These are phyloP conservation scores for Xylariaceae sp. DNA, from an alignment of 2,329 filamentous ascomycete genomes.

Conservation along the genomic window DNA sequence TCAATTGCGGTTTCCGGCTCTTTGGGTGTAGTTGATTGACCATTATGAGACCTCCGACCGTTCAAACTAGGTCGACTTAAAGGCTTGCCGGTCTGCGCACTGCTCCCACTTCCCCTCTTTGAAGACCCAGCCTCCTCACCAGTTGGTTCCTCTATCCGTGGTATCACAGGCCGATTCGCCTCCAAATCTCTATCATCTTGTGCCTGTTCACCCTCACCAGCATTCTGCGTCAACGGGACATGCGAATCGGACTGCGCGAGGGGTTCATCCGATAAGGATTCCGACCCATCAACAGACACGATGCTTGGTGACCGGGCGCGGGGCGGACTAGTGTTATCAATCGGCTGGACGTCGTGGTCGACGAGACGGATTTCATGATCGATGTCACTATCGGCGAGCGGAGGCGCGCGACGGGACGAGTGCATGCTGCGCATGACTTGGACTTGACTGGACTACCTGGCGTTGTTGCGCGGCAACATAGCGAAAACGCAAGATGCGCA, in stretches of 20 bases:
- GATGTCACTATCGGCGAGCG: constrained; percentile 56
- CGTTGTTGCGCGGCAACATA: constrained; percentile 23
- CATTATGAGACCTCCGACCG: background rate
- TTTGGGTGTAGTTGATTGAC: constrained; percentile 14
- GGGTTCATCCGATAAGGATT: constrained; percentile 20
- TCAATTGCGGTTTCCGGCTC: constrained; percentile 61
- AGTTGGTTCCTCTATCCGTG: constrained; percentile 11
- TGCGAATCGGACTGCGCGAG: constrained; percentile 24
- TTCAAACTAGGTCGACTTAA: constrained; percentile 3
- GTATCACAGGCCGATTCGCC: constrained; percentile 17
- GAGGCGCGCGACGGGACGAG: constrained; percentile 50
- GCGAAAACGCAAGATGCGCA: constrained; percentile 19
- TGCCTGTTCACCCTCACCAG: constrained; percentile 11
- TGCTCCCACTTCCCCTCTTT: background rate
- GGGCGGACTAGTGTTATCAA: constrained; percentile 14
- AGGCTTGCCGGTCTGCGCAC: background rate
- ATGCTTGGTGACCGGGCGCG: constrained; percentile 17
- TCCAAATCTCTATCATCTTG: constrained; percentile 13
- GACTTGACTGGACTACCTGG: constrained; percentile 6
- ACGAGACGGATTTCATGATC: constrained; percentile 68
- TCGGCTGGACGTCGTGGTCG: constrained; percentile 50
- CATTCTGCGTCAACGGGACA: constrained; percentile 19
- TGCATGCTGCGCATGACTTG: constrained; percentile 38
- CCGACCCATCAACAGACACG: constrained; percentile 14
- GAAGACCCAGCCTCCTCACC: constrained; percentile 3